Percentiles rank a stretch among this genome's conserved stretches.
phyloP scores from a whole-genome alignment of 495 filamentous ascomycete species.

The Lichina pygmaea region DNA sequence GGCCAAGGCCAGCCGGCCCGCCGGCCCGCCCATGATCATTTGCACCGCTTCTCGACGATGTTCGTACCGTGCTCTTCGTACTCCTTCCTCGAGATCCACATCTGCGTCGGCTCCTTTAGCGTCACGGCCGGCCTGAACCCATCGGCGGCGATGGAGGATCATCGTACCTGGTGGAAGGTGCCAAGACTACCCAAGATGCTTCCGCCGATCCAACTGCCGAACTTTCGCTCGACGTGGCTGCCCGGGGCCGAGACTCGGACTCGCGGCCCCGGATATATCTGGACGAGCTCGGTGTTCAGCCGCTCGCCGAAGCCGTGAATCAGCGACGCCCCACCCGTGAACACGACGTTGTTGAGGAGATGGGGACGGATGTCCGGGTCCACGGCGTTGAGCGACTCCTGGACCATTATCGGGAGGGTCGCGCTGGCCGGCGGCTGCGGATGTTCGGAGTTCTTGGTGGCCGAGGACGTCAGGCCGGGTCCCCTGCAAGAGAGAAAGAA shows the following conservation, averaged over 20 bases:
- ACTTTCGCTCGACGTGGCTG: conserved; percentile 63
- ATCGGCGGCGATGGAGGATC: not conserved
- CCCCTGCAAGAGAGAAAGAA: too few species aligned
- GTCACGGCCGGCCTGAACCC: not conserved
- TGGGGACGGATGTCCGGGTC: conserved; percentile 74
- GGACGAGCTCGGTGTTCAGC: conserved; percentile 53
- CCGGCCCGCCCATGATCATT: conserved; percentile 13
- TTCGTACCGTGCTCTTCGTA: conserved; percentile 48
- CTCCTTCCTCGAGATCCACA: conserved; percentile 84
- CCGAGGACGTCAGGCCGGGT: not conserved
- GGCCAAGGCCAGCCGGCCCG: not conserved
- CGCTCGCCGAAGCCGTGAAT: conserved; percentile 77
- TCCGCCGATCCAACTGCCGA: conserved; percentile 85
- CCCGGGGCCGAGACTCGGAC: conserved; percentile 67
- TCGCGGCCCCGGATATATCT: conserved; percentile 50
- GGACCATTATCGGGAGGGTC: conserved; percentile 56
- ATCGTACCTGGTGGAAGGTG: conserved; percentile 62
- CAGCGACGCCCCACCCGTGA: conserved; percentile 65
- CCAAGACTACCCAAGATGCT: conserved; percentile 90
- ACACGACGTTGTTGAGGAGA: conserved; percentile 69
- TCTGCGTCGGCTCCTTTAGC: conserved; percentile 9
- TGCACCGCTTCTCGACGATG: conserved; percentile 57
- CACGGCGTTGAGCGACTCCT: conserved; percentile 43
- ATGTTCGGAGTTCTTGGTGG: conserved; percentile 13
- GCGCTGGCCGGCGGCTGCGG: conserved; percentile 32